Percentiles rank a stretch among this genome's conserved stretches.
Conservation (phyloP, 2,329 filamentous ascomycete genomes). For the Alternaria gaisen region DNA sequence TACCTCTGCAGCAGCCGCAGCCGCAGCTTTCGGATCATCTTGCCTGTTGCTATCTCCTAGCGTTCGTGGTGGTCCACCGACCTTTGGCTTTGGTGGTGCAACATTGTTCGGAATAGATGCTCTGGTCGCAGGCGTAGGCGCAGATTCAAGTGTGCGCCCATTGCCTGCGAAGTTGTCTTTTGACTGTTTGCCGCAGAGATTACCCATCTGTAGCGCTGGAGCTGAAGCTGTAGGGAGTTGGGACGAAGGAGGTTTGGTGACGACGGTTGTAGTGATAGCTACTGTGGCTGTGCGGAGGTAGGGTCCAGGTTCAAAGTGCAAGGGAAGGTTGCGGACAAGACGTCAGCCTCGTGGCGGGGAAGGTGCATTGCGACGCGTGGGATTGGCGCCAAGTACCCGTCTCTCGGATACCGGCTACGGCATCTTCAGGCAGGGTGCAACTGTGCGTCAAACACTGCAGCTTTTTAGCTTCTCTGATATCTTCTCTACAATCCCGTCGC, state of each 20-base stretch:
- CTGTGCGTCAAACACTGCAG: not conserved
- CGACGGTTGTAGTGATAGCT: constrained; percentile 1
- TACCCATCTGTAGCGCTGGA: constrained; percentile 72
- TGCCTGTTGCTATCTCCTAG: constrained; percentile 62
- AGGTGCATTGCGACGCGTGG: constrained; percentile 14
- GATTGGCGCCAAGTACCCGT: constrained; percentile 34
- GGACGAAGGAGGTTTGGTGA: constrained; percentile 2
- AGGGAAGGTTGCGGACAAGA: constrained; percentile 19
- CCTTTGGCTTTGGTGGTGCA: constrained; percentile 55
- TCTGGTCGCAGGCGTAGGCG: constrained; percentile 56
- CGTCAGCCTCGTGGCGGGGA: constrained; percentile 34
- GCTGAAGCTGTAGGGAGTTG: not conserved
- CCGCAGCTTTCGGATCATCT: constrained; percentile 73
- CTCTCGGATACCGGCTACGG: constrained; percentile 18
- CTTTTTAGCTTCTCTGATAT: not conserved
- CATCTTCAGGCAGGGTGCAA: not conserved
- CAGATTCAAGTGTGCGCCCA: constrained; percentile 74
- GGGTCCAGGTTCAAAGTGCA: constrained; percentile 13
- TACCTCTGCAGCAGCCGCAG: constrained; percentile 87
- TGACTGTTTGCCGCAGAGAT: constrained; percentile 78
- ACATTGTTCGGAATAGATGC: constrained; percentile 49
- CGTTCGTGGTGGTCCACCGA: constrained; percentile 62
- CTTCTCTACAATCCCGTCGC: not conserved
- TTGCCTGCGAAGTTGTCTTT: constrained; percentile 71
- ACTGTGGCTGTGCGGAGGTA: constrained; percentile 29